A percentile compares a stretch with the other conserved stretches of the same genome.
phyloP scores from a whole-genome alignment of 768 basidiomycete species.

The Agrocybe praecox region DNA sequence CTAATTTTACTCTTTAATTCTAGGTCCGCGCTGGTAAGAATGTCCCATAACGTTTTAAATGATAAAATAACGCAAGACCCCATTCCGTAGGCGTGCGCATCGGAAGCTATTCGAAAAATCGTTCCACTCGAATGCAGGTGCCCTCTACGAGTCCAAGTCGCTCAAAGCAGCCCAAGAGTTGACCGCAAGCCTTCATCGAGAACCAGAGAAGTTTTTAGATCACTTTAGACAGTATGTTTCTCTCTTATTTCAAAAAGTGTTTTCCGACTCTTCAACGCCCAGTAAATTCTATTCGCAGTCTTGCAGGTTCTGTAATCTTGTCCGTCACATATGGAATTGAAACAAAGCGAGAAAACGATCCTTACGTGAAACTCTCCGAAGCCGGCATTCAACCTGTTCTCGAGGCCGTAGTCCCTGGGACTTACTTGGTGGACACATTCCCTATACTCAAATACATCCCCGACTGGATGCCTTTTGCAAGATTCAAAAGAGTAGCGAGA shows the following conservation, averaged over 20 bases:
- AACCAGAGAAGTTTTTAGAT: constrained; percentile 26
- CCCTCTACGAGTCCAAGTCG: constrained; percentile 26
- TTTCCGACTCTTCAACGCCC: too few species aligned
- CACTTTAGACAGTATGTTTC: constrained; percentile 34
- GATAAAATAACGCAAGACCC: background rate
- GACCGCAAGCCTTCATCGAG: constrained; percentile 26
- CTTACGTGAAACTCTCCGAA: constrained; percentile 16
- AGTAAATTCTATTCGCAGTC: constrained; percentile 26
- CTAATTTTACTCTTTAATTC: background rate
- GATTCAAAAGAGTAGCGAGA: constrained; percentile 37
- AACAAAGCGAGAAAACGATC: constrained; percentile 29
- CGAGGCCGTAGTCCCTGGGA: constrained; percentile 25
- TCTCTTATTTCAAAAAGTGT: too few species aligned
- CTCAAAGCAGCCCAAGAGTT: constrained; percentile 31
- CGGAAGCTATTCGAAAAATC: constrained; percentile 15
- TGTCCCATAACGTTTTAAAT: background rate
- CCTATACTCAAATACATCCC: constrained; percentile 28
- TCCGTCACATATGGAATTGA: constrained; percentile 38
- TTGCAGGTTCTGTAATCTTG: constrained; percentile 32
- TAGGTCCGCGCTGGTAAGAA: background rate
- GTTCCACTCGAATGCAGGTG: constrained; percentile 11
- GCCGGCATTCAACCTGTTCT: constrained; percentile 5
- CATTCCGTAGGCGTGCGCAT: constrained; percentile 12
- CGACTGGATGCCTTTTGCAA: constrained; percentile 30
- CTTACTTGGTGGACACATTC: constrained; percentile 27